A percentile compares a stretch with the other conserved stretches of the same genome.
These are phyloP conservation scores for Syzygium aromaticum DNA, from an alignment of 345 rosid species.

Conservation along the genomic window DNA sequence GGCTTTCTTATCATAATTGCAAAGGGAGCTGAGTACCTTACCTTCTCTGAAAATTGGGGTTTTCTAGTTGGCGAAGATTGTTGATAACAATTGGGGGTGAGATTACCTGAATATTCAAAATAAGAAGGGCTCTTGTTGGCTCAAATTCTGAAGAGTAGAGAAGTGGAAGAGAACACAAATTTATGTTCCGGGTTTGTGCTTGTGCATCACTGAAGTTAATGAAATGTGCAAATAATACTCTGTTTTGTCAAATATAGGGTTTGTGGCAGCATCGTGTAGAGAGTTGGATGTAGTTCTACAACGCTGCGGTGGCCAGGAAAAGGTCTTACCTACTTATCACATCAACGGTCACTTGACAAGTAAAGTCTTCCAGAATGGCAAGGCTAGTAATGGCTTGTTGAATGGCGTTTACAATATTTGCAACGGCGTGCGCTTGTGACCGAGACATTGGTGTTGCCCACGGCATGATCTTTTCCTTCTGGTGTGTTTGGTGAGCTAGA, in stretches of 20 bases:
- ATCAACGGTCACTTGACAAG: slow-evolving; percentile 18
- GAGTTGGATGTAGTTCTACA: slow-evolving; percentile 43
- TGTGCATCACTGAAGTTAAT: background rate
- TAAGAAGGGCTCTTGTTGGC: background rate
- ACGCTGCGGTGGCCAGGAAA: slow-evolving; percentile 19
- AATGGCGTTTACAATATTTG: slow-evolving; percentile 46
- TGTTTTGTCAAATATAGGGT: slow-evolving; percentile 34
- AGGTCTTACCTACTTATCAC: slow-evolving; percentile 3
- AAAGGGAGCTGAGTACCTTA: background rate
- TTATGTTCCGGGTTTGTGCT: background rate
- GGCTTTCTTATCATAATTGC: background rate
- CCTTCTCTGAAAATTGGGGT: background rate
- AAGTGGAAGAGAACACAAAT: background rate
- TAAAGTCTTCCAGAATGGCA: slow-evolving; percentile 38
- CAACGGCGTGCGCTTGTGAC: slow-evolving; percentile 54
- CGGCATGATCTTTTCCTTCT: background rate
- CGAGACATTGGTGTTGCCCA: background rate
- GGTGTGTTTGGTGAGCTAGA: background rate
- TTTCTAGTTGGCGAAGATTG: background rate
- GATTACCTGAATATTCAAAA: background rate
- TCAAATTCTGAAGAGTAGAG: background rate
- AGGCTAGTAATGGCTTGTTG: slow-evolving; percentile 36
- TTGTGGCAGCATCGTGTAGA: slow-evolving; percentile 75
- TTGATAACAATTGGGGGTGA: background rate
- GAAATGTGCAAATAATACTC: background rate